Base-by-base conservation (phyloP, 116 monocot genomes). In the Zostera marina region DNA sequence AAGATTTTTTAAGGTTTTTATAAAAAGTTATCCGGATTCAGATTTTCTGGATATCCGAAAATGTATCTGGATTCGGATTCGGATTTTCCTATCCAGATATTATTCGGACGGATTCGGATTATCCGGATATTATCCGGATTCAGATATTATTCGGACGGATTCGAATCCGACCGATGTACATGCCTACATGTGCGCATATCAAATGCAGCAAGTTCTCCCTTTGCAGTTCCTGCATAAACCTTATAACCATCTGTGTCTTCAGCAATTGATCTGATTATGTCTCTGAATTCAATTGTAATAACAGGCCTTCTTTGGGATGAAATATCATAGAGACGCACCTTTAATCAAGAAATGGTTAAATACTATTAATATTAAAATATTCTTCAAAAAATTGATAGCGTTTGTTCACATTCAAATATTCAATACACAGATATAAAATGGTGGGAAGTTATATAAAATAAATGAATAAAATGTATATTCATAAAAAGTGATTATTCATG, bases 291-390 rank as follows among this genome's bases (percentile, higher is more conserved):
- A 22, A 94, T 52, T 23, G 94, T 82, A 63, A 82, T 64, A 22
- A 88, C 88, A 53, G 88, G 80, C 53, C 85, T 79, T 66, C 88
- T 84, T 78, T 94, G 84, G 17, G 88, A 72, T 69, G 84, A 74
- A 67, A 71, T 74, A 72, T 94, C 94, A 76, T 88, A 94, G 45
- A 94, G 79, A 5, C 94, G 79, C 51, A 85, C 62, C 94, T 94
- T 56, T 8, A 63, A 26, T 8, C 12, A 39, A 51, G 21, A 8
- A 49, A 9, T 49, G n/a, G n/a, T n/a, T n/a, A n/a, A n/a, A n/a
- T n/a, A n/a, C n/a, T n/a, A n/a, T n/a, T n/a, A n/a, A 49, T 20
- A 16, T 49, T 49, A 19, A 49, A 9, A 49, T 5, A n/a, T 5
- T 7, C 0, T n/a, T 12, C 15, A 7, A 7, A 12, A 48, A 5